Base-by-base conservation (phyloP, 345 rosid species). In the Camelina sativa region DNA sequence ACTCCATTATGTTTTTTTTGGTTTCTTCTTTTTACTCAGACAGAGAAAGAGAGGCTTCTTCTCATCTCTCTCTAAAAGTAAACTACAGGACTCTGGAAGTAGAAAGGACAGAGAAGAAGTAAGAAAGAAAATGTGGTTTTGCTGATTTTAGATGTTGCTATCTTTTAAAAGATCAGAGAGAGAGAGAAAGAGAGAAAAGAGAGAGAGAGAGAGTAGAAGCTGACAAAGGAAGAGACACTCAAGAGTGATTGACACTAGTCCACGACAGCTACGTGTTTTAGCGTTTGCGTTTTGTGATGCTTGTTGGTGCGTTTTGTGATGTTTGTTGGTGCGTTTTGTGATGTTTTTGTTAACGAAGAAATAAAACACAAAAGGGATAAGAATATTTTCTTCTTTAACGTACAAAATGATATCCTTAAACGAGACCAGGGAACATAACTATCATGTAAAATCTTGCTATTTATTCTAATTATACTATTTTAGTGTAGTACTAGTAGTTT, bases 1-100 rank as follows among this genome's bases (percentile, higher is more conserved):
- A 68, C 82, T 90, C 89, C 90, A 86, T 86, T 17, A 17, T 57
- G 51, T 25, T 7, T 34, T 11, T 32, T 41, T 61, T 48, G 52
- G 75, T 70, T 70, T 76, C 48, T 34, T 34, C 56, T 69, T 25
- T 25, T 57, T 25, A 57, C 67, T 63, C 43, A 77, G 67, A 57
- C 72, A 71, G 30, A 58, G 67, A 65, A 50, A 57, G 46, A 62
- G 1, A 25, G 37, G 71, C 5, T 70, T 55, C 43, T 76, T 69
- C 58, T 76, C 70, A 55, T 69, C 11, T 53, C 69, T 59, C 74
- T 59, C 23, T 28, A 15, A 28, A 28, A 62, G 20, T 52, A 7
- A 34, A 51, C 11, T 52, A 65, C 65, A 11, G 32, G 10, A 65
- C 43, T n/a, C 62, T 68, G 8, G 19, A 55, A 63, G 55, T 69